phyloP scores from a whole-genome alignment of 2,329 filamentous ascomycete species.

The Tolypocladium amazonense region DNA sequence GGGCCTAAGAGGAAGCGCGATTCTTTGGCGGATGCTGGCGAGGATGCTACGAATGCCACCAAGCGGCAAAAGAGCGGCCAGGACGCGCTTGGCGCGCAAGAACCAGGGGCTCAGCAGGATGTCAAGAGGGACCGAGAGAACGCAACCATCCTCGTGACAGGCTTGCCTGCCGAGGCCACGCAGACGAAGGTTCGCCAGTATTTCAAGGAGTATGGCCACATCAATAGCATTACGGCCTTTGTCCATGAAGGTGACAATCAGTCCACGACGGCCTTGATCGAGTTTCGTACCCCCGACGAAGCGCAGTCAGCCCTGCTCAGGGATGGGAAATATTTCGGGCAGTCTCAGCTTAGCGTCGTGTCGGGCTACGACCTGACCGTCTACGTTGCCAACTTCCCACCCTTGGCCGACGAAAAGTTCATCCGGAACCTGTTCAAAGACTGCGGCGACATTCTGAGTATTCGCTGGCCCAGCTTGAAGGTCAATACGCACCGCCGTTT shows the following conservation, averaged over 20 bases:
- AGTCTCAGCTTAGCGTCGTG: constrained; percentile 61
- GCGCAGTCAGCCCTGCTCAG: constrained; percentile 71
- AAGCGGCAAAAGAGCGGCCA: constrained; percentile 56
- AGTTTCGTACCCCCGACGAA: constrained; percentile 75
- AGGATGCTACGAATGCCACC: constrained; percentile 31
- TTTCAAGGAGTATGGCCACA: constrained; percentile 80
- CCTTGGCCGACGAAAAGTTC: constrained; percentile 59
- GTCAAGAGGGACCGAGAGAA: constrained; percentile 83
- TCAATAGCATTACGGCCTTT: constrained; percentile 62
- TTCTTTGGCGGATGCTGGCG: constrained; percentile 31
- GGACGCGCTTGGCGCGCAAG: constrained; percentile 14
- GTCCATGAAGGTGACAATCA: constrained; percentile 49
- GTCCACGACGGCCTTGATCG: constrained; percentile 64
- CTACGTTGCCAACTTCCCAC: constrained; percentile 85
- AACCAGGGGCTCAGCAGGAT: constrained; percentile 13
- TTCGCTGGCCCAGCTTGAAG: constrained; percentile 87
- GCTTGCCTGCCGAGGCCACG: constrained; percentile 59
- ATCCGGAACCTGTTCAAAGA: constrained; percentile 58
- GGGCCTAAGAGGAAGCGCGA: constrained; percentile 67
- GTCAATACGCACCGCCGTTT: constrained; percentile 83
- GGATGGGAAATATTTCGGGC: constrained; percentile 69
- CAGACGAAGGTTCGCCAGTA: constrained; percentile 74
- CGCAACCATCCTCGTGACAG: constrained; percentile 70
- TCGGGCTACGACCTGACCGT: constrained; percentile 71
- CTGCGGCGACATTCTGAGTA: constrained; percentile 72